Percentiles rank a stretch among this genome's conserved stretches.
These are phyloP conservation scores for Lumnitzera racemosa DNA, from an alignment of 345 rosid genomes.

Conservation along the genomic window DNA sequence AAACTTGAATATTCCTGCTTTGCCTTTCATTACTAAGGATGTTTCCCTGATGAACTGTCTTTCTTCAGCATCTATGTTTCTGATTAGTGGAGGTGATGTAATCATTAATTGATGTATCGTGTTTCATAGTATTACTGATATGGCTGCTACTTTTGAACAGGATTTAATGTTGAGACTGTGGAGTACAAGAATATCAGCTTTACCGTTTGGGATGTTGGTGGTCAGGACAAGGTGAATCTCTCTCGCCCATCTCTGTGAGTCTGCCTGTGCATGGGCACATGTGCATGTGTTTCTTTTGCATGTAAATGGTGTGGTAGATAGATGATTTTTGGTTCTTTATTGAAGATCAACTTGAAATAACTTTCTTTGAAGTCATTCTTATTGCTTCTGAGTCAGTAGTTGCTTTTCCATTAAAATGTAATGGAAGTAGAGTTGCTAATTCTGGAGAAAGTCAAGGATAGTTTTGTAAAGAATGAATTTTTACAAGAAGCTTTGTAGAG, in stretches of 20 bases:
- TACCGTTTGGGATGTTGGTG: slow-evolving; percentile 93
- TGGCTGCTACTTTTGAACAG: slow-evolving; percentile 22
- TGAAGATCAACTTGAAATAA: too few relatives aligned
- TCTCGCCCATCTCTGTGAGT: neutral
- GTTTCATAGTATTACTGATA: neutral
- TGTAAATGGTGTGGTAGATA: neutral
- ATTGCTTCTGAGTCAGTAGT: too few relatives aligned
- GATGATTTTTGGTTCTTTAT: neutral
- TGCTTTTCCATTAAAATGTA: too few relatives aligned
- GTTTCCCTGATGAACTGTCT: too few relatives aligned
- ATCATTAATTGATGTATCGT: neutral
- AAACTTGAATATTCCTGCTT: too few relatives aligned
- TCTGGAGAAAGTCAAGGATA: too few relatives aligned
- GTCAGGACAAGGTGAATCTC: slow-evolving; percentile 77
- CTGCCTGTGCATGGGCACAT: neutral
- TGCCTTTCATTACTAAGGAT: too few relatives aligned
- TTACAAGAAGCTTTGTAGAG: too few relatives aligned
- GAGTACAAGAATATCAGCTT: slow-evolving; percentile 93
- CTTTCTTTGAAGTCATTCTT: too few relatives aligned
- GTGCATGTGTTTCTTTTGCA: neutral
- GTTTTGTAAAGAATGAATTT: too few relatives aligned
- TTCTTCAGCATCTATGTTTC: neutral
- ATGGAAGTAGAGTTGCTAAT: too few relatives aligned
- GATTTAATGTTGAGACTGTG: slow-evolving; percentile 92
- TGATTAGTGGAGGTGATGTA: neutral